These are phyloP conservation scores for Fusarium annulatum DNA, from an alignment of 2,329 filamentous ascomycete genomes.

Conservation along the genomic window DNA sequence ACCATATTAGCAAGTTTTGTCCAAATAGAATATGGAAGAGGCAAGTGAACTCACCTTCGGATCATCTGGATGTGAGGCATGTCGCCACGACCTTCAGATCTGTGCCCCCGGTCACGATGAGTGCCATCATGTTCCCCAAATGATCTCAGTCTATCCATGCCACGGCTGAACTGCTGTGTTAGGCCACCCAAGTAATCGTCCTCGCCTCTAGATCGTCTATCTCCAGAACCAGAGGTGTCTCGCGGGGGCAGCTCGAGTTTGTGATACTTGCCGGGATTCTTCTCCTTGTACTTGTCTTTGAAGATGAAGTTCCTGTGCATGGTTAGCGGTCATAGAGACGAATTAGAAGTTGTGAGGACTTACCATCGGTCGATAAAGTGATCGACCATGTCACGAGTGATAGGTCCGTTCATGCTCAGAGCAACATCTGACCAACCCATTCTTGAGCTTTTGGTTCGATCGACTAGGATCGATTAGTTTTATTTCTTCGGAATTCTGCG, in stretches of 20 bases:
- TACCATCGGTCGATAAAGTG: constrained; percentile 88
- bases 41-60: constrained; percentile 53
- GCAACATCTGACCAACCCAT: constrained; percentile 96
- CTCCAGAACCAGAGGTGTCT: constrained; percentile 15
- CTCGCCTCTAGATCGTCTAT: constrained; percentile 30
- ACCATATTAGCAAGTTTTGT: not conserved
- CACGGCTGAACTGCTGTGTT: constrained; percentile 56
- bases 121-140: constrained; percentile 46
- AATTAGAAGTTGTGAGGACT: not conserved
- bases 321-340: not conserved
- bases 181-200: constrained; percentile 57
- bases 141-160: constrained; percentile 54
- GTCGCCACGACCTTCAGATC: constrained; percentile 29
- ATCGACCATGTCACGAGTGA: constrained; percentile 77
- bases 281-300: constrained; percentile 77
- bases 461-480: constrained; percentile 58
- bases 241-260: constrained; percentile 28
- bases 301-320: constrained; percentile 80
- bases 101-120: constrained; percentile 7
- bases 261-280: constrained; percentile 63
- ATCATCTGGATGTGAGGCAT: constrained; percentile 61
- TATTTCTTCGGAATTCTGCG: not conserved
- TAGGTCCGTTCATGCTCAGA: constrained; percentile 78
- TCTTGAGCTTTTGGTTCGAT: constrained; percentile 79
- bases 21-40: not conserved